A percentile compares a stretch with the other conserved stretches of the same genome.
Conservation (phyloP, 2,329 filamentous ascomycete species). For the Penicillium brevicompactum region DNA sequence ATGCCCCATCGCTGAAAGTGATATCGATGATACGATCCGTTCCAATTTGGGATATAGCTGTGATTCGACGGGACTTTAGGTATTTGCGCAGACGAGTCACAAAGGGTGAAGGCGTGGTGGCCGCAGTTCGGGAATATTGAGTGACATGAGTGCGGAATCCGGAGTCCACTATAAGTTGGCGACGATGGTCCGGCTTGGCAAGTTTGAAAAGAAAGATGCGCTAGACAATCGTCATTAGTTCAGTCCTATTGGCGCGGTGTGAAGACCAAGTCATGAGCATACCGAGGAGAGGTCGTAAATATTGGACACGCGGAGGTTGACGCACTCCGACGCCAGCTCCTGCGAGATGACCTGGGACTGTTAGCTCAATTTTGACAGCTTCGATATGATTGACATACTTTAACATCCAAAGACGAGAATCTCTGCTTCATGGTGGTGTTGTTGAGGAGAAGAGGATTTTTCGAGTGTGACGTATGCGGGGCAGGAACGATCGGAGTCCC, state of each 20-base stretch:
- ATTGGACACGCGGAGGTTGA: slow-evolving; percentile 81
- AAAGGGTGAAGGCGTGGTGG: slow-evolving; percentile 80
- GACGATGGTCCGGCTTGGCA: slow-evolving; percentile 82
- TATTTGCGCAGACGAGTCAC: slow-evolving; percentile 83
- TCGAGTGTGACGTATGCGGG: slow-evolving; percentile 43
- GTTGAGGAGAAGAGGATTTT: slow-evolving; percentile 24
- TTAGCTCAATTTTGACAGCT: slow-evolving; percentile 10
- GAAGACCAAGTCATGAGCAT: slow-evolving; percentile 22
- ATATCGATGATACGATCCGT: slow-evolving; percentile 93
- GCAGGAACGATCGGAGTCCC: slow-evolving; percentile 21
- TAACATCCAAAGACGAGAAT: slow-evolving; percentile 61
- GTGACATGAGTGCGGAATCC: slow-evolving; percentile 96
- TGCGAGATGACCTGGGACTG: slow-evolving; percentile 80
- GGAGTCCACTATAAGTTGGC: slow-evolving; percentile 89
- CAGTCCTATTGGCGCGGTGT: slow-evolving; percentile 7
- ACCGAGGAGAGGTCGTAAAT: slow-evolving; percentile 92
- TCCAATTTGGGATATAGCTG: slow-evolving; percentile 79
- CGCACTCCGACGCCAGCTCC: slow-evolving; percentile 78
- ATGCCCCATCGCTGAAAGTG: slow-evolving; percentile 87
- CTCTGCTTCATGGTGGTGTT: slow-evolving; percentile 56
- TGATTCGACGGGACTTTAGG: slow-evolving; percentile 83
- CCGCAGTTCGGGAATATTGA: slow-evolving; percentile 83
- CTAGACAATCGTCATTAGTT: slow-evolving; percentile 29
- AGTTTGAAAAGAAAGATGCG: slow-evolving; percentile 97
- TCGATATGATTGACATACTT: slow-evolving; percentile 40